These are phyloP conservation scores for Podaxis mareebaensis DNA, from an alignment of 768 basidiomycete genomes.

Conservation along the genomic window DNA sequence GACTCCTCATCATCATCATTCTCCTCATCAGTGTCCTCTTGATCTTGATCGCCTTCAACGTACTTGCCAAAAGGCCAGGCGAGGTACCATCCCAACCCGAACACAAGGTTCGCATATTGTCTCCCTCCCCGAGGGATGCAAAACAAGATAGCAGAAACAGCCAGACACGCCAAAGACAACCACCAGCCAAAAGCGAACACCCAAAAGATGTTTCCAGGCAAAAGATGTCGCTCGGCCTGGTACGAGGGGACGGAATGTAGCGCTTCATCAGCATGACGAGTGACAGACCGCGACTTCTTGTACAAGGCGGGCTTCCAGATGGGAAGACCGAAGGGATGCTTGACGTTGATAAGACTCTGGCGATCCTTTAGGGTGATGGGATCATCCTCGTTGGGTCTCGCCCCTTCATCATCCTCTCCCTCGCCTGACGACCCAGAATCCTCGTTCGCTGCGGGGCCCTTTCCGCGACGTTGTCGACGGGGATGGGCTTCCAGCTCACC, in stretches of 20 bases:
- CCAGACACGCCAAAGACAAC: slow-evolving; percentile 74
- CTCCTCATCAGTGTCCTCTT: slow-evolving; percentile 28
- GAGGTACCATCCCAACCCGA: slow-evolving; percentile 94
- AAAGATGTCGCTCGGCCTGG: slow-evolving; percentile 88
- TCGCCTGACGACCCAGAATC: slow-evolving; percentile 37
- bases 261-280: slow-evolving; percentile 92
- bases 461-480: slow-evolving; percentile 38
- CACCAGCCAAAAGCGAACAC: slow-evolving; percentile 90
- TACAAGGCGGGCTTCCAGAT: slow-evolving; percentile 99
- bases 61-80: slow-evolving; percentile 99
- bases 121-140: slow-evolving; percentile 79
- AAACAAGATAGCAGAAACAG: slow-evolving; percentile 66
- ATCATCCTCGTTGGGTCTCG: slow-evolving; percentile 58
- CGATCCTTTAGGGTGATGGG: slow-evolving; percentile 92
- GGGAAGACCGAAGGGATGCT: slow-evolving; percentile 97
- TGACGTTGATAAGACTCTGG: slow-evolving; percentile 97
- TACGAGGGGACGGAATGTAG: slow-evolving; percentile 92
- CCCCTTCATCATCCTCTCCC: slow-evolving; percentile 38
- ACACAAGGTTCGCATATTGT: slow-evolving; percentile 83
- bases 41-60: slow-evolving; percentile 70
- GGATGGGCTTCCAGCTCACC: slow-evolving; percentile 10
- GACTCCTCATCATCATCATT: slow-evolving; percentile 26
- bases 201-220: slow-evolving; percentile 96
- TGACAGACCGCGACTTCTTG: slow-evolving; percentile 96
- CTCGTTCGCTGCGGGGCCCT: slow-evolving; percentile 38